Percentiles rank a stretch among this genome's conserved stretches.
Evolutionary conservation across 306 rosid species (phyloP).

Genomic region (Parietaria judaica): DNA sequence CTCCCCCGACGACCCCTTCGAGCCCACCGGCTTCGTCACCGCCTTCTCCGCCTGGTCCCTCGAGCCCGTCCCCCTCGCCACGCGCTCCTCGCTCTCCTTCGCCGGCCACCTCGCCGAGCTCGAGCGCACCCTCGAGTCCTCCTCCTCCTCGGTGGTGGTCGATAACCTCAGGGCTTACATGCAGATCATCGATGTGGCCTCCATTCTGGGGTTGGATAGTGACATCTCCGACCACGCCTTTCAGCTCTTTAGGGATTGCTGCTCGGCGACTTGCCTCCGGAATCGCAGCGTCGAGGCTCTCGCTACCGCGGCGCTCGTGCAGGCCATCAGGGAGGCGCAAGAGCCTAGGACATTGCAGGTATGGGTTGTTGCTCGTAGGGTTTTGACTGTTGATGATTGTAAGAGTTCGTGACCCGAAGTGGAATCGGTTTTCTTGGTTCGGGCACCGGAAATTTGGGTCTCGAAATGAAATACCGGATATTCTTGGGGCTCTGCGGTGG

Average conservation of each 20-base stretch:
- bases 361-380: neutral
- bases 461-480: no score
- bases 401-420: no score
- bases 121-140: slow-evolving; percentile 71
- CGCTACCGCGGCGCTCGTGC: slow-evolving; percentile 96
- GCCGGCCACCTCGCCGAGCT: slow-evolving; percentile 97
- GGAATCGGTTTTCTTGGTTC: no score
- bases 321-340: slow-evolving; percentile 92
- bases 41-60: slow-evolving; percentile 95
- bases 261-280: slow-evolving; percentile 91
- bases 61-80: slow-evolving; percentile 72
- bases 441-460: no score
- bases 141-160: slow-evolving; percentile 62
- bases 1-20: slow-evolving; percentile 59
- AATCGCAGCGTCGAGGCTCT: slow-evolving; percentile 97
- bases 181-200: slow-evolving; percentile 94
- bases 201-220: slow-evolving; percentile 70
- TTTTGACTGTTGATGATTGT: no score
- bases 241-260: slow-evolving; percentile 91
- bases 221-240: slow-evolving; percentile 87
- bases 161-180: slow-evolving; percentile 90
- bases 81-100: slow-evolving; percentile 70
- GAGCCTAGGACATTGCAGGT: slow-evolving; percentile 96
- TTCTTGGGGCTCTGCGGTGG: no score
- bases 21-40: slow-evolving; percentile 87